phyloP scores from a whole-genome alignment of 2,329 filamentous ascomycete genomes.

The Penicillium polonicum region DNA sequence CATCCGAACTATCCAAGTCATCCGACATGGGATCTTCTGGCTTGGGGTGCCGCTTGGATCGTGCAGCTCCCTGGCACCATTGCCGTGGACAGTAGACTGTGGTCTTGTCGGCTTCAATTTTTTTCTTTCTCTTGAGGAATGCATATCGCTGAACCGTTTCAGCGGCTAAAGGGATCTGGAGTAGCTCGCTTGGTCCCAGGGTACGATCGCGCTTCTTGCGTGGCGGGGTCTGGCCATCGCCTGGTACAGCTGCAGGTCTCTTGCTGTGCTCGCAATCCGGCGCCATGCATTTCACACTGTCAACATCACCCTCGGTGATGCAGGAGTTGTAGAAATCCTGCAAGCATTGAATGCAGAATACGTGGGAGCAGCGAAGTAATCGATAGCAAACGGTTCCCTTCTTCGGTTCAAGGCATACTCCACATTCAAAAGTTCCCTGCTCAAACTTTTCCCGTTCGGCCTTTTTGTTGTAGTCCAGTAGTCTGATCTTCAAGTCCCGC shows the following conservation, averaged over 20 bases:
- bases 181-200: constrained; percentile 78
- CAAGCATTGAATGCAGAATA: constrained; percentile 86
- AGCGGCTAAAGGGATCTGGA: constrained; percentile 70
- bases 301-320: constrained; percentile 80
- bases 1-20: constrained; percentile 50
- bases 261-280: constrained; percentile 73
- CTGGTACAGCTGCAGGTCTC: constrained; percentile 19
- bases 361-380: constrained; percentile 80
- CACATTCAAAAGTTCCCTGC: constrained; percentile 81
- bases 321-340: constrained; percentile 87
- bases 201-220: constrained; percentile 63
- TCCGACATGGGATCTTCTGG: constrained; percentile 64
- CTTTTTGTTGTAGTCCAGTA: constrained; percentile 76
- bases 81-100: constrained; percentile 89
- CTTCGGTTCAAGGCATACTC: constrained; percentile 86
- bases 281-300: constrained; percentile 74
- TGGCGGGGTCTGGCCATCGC: constrained; percentile 37
- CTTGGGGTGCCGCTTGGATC: constrained; percentile 70
- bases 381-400: constrained; percentile 80
- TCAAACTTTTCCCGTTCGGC: constrained; percentile 75
- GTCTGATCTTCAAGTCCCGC: constrained; percentile 59
- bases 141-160: constrained; percentile 82
- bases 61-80: constrained; percentile 89
- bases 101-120: constrained; percentile 85
- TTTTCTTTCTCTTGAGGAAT: constrained; percentile 85